Evolutionary conservation across 352 stramenopile species (phyloP).

Genomic region (Thraustochytrium sp.): DNA sequence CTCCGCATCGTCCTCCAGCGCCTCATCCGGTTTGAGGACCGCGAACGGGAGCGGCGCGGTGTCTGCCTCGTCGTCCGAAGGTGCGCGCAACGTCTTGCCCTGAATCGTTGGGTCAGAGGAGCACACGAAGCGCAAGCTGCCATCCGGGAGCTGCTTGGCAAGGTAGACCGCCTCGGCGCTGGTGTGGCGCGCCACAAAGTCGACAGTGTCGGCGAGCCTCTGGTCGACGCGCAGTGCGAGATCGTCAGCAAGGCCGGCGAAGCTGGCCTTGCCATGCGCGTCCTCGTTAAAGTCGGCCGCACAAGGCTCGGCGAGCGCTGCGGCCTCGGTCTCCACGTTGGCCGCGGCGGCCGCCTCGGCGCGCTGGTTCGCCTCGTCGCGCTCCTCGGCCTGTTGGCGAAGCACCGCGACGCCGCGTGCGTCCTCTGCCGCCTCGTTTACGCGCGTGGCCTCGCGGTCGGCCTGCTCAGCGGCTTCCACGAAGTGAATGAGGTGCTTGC

Average conservation of each 20-base stretch:
- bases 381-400: conserved; percentile 50
- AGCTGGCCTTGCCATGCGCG: conserved; percentile 26
- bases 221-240: neutral
- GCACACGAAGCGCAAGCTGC: neutral
- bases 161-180: conserved; percentile 7
- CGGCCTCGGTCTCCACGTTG: neutral
- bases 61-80: conserved; percentile 34
- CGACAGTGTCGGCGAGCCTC: conserved; percentile 23
- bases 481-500: conserved; percentile 76
- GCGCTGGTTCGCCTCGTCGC: conserved; percentile 19
- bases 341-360: neutral
- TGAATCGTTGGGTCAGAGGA: neutral
- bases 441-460: neutral
- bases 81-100: conserved; percentile 19
- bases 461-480: conserved; percentile 61
- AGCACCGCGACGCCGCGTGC: conserved; percentile 38
- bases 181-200: neutral
- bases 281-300: neutral
- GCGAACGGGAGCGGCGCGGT: neutral
- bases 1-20: conserved; percentile 49
- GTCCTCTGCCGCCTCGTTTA: neutral
- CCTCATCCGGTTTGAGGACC: conserved; percentile 23
- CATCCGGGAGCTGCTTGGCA: neutral
- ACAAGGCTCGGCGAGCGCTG: neutral
- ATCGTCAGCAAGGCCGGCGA: conserved; percentile 36